phyloP scores from a whole-genome alignment of 1,139 yeast genomes.

The Kodamaea anthophila region DNA sequence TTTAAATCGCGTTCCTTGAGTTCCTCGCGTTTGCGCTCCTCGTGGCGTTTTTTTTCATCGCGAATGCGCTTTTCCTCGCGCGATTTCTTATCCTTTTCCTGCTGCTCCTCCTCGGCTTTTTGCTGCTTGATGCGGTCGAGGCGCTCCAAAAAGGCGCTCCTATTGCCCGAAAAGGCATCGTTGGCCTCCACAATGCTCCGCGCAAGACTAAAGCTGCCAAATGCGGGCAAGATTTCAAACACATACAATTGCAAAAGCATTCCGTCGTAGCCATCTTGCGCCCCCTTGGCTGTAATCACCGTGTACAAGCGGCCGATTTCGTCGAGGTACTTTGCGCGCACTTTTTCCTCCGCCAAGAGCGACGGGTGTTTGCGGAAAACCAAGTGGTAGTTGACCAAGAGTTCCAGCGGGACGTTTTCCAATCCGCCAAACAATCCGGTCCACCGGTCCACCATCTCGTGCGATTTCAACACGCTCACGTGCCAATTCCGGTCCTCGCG shows the following conservation, averaged over 20 bases:
- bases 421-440: slow-evolving; percentile 15
- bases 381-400: slow-evolving; percentile 29
- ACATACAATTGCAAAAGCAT: slow-evolving; percentile 30
- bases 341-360: slow-evolving; percentile 6
- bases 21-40: slow-evolving; percentile 17
- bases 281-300: slow-evolving; percentile 4
- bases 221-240: slow-evolving; percentile 32
- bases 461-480: slow-evolving; percentile 15
- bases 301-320: slow-evolving; percentile 11
- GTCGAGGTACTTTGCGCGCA: slow-evolving; percentile 4
- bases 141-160: slow-evolving; percentile 9
- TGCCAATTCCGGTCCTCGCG: slow-evolving; percentile 8
- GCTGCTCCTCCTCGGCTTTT: slow-evolving; percentile 14
- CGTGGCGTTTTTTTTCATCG: slow-evolving; percentile 19
- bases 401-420: slow-evolving; percentile 26
- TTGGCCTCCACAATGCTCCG: slow-evolving; percentile 20
- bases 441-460: slow-evolving; percentile 20
- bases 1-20: slow-evolving; percentile 26
- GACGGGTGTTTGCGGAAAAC: slow-evolving; percentile 19
- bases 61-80: slow-evolving; percentile 11
- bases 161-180: slow-evolving; percentile 11
- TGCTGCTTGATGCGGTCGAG: slow-evolving; percentile 15
- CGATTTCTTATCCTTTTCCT: slow-evolving; percentile 12
- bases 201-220: slow-evolving; percentile 25
- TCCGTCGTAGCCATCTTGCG: slow-evolving; percentile 5